Percentiles rank a stretch among this genome's conserved stretches.
Conservation (phyloP, 2,329 filamentous ascomycete genomes). For the Stachybotrys elegans region DNA sequence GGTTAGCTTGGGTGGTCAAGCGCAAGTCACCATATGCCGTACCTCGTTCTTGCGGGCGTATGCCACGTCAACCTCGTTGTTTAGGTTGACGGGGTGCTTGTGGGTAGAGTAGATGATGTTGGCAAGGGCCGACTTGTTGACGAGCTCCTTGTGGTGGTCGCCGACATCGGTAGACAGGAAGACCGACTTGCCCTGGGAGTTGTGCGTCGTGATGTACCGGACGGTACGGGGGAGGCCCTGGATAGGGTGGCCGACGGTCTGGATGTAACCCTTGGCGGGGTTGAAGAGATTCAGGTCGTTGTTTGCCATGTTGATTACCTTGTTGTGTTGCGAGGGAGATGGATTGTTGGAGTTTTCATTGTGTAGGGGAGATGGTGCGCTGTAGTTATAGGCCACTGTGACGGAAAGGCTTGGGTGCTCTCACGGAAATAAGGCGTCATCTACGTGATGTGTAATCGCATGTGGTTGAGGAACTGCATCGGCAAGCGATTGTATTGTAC, state of each 20-base stretch:
- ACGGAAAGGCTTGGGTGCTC: no score
- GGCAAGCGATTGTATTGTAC: no score
- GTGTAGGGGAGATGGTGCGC: no score
- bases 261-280: neutral
- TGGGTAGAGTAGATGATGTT: slow-evolving; percentile 23
- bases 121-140: slow-evolving; percentile 16
- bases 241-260: neutral
- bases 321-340: neutral
- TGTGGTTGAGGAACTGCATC: no score
- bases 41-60: slow-evolving; percentile 8
- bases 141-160: slow-evolving; percentile 20
- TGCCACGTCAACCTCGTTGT: slow-evolving; percentile 15
- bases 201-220: slow-evolving; percentile 12
- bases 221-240: slow-evolving; percentile 8
- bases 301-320: neutral
- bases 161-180: slow-evolving; percentile 20
- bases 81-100: slow-evolving; percentile 16
- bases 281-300: neutral
- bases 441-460: no score
- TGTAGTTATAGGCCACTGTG: no score
- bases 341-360: no score
- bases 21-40: neutral
- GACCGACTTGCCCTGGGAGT: slow-evolving; percentile 14
- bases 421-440: no score
- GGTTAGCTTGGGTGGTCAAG: neutral